These are phyloP conservation scores for Vanrija sp. DNA, from an alignment of 1,284 basidiomycete species.

Conservation along the genomic window DNA sequence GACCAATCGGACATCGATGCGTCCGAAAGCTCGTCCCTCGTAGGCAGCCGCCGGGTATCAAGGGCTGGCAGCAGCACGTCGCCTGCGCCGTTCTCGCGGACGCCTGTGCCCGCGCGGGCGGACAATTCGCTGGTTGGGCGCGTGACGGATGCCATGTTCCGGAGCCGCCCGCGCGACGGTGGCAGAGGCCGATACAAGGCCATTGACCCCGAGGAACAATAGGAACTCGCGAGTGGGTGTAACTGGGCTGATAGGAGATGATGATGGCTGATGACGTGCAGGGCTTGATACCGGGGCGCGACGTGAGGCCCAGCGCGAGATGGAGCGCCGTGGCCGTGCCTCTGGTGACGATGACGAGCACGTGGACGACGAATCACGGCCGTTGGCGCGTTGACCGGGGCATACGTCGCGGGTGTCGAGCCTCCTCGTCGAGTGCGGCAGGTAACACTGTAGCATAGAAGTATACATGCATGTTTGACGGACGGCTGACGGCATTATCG, in stretches of 20 bases:
- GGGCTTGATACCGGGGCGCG: background rate
- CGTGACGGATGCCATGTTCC: slow-evolving; percentile 52
- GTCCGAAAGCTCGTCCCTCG: slow-evolving; percentile 63
- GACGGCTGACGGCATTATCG: no score
- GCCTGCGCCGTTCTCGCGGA: slow-evolving; percentile 33
- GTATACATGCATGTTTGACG: no score
- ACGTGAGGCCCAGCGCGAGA: background rate
- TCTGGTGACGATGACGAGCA: no score
- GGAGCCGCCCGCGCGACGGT: slow-evolving; percentile 45
- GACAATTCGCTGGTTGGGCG: slow-evolving; percentile 36
- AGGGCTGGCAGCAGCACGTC: slow-evolving; percentile 24
- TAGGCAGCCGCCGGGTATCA: slow-evolving; percentile 27
- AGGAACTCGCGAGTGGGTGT: slow-evolving; percentile 61
- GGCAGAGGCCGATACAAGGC: slow-evolving; percentile 54
- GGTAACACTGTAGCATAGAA: no score
- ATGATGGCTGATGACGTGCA: no score
- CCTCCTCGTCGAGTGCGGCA: no score
- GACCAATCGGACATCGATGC: slow-evolving; percentile 58
- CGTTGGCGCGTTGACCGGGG: no score
- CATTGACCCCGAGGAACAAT: slow-evolving; percentile 56
- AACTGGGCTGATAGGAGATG: no score
- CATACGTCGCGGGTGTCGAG: no score
- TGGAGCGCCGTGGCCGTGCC: no score
- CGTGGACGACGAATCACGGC: no score
- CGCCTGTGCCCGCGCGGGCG: slow-evolving; percentile 22